These are phyloP conservation scores for Penicillium angulare DNA, from an alignment of 495 filamentous ascomycete genomes.

Conservation along the genomic window DNA sequence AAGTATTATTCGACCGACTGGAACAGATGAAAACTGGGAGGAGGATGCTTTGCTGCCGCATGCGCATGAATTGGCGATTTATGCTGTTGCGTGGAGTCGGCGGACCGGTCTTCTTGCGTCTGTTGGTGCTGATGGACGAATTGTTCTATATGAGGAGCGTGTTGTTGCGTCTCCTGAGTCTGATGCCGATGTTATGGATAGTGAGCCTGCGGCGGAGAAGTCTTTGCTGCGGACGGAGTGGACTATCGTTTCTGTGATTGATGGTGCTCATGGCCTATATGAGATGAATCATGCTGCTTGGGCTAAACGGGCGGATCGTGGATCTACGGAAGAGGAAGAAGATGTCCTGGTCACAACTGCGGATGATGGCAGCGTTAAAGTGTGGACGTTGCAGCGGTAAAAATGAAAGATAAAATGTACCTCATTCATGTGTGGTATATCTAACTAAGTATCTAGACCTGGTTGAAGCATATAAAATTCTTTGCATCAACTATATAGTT, in stretches of 20 bases:
- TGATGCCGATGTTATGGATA: slow-evolving; percentile 39
- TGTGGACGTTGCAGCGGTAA: slow-evolving; percentile 57
- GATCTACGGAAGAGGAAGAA: slow-evolving; percentile 43
- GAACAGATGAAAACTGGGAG: slow-evolving; percentile 76
- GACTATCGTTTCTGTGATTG: slow-evolving; percentile 61
- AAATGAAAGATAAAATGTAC: neutral
- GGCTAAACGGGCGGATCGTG: slow-evolving; percentile 50
- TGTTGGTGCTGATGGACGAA: slow-evolving; percentile 78
- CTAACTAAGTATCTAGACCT: too few species aligned
- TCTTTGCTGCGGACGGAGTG: slow-evolving; percentile 52
- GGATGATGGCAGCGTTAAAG: slow-evolving; percentile 74
- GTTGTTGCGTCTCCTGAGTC: slow-evolving; percentile 23
- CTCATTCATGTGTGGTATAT: neutral
- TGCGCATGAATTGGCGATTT: slow-evolving; percentile 76
- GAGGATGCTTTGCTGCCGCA: slow-evolving; percentile 68
- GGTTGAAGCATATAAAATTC: neutral
- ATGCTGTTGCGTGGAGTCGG: slow-evolving; percentile 76
- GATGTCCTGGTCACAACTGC: slow-evolving; percentile 78
- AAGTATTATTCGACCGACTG: slow-evolving; percentile 73
- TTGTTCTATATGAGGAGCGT: slow-evolving; percentile 77
- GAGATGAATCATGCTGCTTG: slow-evolving; percentile 91
- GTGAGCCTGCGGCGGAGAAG: slow-evolving; percentile 17
- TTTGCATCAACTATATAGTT: neutral
- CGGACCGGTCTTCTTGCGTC: slow-evolving; percentile 73
- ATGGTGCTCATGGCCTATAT: slow-evolving; percentile 80